Percentiles rank a stretch among this genome's conserved stretches.
phyloP scores from a whole-genome alignment of 306 rosid genomes.

The Prosopis cineraria region DNA sequence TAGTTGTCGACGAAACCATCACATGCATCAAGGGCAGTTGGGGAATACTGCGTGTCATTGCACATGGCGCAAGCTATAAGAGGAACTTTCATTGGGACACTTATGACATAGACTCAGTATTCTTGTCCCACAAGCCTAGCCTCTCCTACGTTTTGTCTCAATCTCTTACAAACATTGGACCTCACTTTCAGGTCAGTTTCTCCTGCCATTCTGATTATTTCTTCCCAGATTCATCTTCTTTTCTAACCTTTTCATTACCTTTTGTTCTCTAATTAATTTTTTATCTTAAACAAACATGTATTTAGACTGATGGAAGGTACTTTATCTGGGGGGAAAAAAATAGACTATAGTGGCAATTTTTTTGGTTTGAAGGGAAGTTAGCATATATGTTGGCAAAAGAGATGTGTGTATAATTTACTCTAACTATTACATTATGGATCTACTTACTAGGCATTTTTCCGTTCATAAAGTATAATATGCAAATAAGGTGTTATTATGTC shows the following conservation, averaged over 20 bases:
- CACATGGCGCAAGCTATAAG: not conserved
- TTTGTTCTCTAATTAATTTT: not conserved
- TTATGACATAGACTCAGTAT: not conserved
- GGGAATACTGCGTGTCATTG: not conserved
- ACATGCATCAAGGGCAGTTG: not conserved
- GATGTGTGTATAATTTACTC: no score
- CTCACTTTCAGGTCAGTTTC: not conserved
- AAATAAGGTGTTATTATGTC: no score
- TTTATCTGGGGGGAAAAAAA: no score
- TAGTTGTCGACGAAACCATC: not conserved
- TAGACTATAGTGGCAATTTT: no score
- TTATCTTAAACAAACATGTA: no score
- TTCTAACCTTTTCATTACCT: not conserved
- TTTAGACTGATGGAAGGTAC: no score
- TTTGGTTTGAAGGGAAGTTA: no score
- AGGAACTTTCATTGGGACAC: not conserved
- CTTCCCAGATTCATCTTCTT: not conserved
- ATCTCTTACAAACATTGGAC: not conserved
- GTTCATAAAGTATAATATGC: not conserved
- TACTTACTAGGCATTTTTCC: slow-evolving; percentile 2
- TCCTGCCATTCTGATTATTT: not conserved
- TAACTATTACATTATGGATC: not conserved
- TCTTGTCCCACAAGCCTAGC: no score
- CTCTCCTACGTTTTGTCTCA: not conserved
- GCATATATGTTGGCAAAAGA: no score